phyloP scores from a whole-genome alignment of 163 green algal genomes.

The Chlorella variabilis region DNA sequence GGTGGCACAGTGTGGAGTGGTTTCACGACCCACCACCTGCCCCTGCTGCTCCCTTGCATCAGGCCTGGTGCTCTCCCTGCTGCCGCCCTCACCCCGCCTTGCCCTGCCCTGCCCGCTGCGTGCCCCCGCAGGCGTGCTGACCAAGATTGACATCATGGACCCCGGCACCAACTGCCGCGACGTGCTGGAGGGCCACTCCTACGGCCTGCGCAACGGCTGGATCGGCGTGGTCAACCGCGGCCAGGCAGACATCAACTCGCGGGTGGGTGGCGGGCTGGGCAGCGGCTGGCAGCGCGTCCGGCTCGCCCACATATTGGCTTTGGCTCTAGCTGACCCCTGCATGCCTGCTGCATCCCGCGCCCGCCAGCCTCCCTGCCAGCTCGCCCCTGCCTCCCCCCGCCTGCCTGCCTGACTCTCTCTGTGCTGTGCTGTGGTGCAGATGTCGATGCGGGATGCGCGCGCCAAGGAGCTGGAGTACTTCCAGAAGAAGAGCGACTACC shows the following conservation, averaged over 20 bases:
- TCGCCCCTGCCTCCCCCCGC: background rate
- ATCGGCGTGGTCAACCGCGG: conserved; percentile 95
- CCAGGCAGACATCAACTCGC: conserved; percentile 91
- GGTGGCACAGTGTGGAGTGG: background rate
- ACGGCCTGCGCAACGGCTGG: conserved; percentile 90
- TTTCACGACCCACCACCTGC: background rate
- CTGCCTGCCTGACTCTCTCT: background rate
- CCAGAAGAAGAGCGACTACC: conserved; percentile 60
- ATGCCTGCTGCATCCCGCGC: background rate
- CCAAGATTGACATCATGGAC: conserved; percentile 99
- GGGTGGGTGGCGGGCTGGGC: conserved; percentile 45
- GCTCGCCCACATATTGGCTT: background rate
- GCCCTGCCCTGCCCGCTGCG: background rate
- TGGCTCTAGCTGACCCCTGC: background rate
- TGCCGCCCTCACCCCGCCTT: background rate
- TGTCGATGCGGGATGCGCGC: conserved; percentile 84
- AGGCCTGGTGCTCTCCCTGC: background rate
- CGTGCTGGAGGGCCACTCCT: conserved; percentile 75
- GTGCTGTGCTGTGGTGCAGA: conserved; percentile 41
- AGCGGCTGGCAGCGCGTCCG: background rate
- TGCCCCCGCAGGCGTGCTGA: conserved; percentile 80
- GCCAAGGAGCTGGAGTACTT: conserved; percentile 89
- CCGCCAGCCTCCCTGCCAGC: background rate
- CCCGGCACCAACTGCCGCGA: conserved; percentile 88
- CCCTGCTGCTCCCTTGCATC: background rate